Percentiles rank a stretch among this genome's conserved stretches.
Conservation (phyloP, 257 asterid genomes). For the Gentiana macrophylla region DNA sequence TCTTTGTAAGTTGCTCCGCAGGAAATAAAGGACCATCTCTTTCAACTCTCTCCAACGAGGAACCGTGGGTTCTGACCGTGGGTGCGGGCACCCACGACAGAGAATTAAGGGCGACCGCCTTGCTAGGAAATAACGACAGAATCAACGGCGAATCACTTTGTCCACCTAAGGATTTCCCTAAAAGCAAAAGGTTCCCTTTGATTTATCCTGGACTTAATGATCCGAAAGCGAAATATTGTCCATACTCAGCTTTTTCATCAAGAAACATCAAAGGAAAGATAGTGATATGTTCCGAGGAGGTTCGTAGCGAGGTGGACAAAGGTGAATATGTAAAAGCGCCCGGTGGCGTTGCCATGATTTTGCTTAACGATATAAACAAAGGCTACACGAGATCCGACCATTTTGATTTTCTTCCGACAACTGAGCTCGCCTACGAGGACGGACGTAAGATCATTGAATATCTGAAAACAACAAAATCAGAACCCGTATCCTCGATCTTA, state of each 20-base stretch:
- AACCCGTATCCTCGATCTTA: background rate
- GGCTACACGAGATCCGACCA: background rate
- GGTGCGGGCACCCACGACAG: slow-evolving; percentile 13
- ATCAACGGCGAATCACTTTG: slow-evolving; percentile 9
- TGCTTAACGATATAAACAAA: background rate
- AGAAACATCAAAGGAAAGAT: slow-evolving; percentile 5
- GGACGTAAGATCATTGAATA: slow-evolving; percentile 1
- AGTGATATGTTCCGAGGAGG: slow-evolving; percentile 5
- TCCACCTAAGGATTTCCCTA: slow-evolving; percentile 13
- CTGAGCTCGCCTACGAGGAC: background rate
- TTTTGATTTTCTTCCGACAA: slow-evolving; percentile 7
- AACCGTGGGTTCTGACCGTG: slow-evolving; percentile 15
- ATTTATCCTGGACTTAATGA: slow-evolving; percentile 7
- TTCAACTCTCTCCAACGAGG: background rate
- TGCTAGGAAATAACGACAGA: slow-evolving; percentile 9
- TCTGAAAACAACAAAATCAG: background rate
- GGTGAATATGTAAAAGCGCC: slow-evolving; percentile 6
- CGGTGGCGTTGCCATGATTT: slow-evolving; percentile 13
- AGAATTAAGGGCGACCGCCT: slow-evolving; percentile 4
- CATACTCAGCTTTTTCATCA: background rate
- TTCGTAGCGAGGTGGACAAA: background rate
- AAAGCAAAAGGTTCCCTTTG: slow-evolving; percentile 5
- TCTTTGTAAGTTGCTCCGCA: slow-evolving; percentile 10
- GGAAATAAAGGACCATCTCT: slow-evolving; percentile 1
- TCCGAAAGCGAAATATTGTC: background rate